Evolutionary conservation across 495 filamentous ascomycete species (phyloP).

Genomic region (Lepidopterella palustris): DNA sequence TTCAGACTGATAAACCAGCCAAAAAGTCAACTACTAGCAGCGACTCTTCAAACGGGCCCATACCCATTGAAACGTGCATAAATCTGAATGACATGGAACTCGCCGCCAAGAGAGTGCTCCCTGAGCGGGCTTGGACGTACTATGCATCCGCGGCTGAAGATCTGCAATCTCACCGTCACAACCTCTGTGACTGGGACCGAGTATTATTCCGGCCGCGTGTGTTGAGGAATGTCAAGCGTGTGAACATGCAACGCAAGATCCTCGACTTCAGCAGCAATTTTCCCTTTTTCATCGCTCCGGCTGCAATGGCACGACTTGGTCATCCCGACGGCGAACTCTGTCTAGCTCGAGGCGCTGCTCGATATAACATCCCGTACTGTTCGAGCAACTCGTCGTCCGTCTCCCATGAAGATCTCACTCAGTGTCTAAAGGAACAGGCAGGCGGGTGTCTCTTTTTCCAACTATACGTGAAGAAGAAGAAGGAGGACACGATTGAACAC

Average conservation of each 20-base stretch:
- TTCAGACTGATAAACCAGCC: too few species aligned
- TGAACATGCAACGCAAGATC: slow-evolving; percentile 11
- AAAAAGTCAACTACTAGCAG: too few species aligned
- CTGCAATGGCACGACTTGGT: slow-evolving; percentile 18
- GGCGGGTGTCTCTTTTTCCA: slow-evolving; percentile 18
- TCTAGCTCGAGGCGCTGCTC: neutral
- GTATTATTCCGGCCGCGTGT: slow-evolving; percentile 26
- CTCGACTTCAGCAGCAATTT: slow-evolving; percentile 12
- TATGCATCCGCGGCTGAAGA: slow-evolving; percentile 25
- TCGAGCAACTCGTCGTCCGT: neutral
- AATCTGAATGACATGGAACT: slow-evolving; percentile 14
- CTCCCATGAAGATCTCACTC: neutral
- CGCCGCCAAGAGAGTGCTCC: slow-evolving; percentile 15
- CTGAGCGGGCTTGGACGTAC: slow-evolving; percentile 19
- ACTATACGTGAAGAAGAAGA: slow-evolving; percentile 21
- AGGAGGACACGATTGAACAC: slow-evolving; percentile 10
- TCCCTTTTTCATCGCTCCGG: slow-evolving; percentile 28
- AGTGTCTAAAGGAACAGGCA: neutral
- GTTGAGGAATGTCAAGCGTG: slow-evolving; percentile 19
- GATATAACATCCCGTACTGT: neutral
- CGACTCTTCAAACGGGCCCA: too few species aligned
- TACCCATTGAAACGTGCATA: neutral
- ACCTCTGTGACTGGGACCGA: slow-evolving; percentile 14
- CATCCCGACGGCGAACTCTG: slow-evolving; percentile 24
- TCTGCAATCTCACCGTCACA: slow-evolving; percentile 11